A percentile compares a stretch with the other conserved stretches of the same genome.
phyloP scores from a whole-genome alignment of 495 filamentous ascomycete species.

The Thozetella sp. region DNA sequence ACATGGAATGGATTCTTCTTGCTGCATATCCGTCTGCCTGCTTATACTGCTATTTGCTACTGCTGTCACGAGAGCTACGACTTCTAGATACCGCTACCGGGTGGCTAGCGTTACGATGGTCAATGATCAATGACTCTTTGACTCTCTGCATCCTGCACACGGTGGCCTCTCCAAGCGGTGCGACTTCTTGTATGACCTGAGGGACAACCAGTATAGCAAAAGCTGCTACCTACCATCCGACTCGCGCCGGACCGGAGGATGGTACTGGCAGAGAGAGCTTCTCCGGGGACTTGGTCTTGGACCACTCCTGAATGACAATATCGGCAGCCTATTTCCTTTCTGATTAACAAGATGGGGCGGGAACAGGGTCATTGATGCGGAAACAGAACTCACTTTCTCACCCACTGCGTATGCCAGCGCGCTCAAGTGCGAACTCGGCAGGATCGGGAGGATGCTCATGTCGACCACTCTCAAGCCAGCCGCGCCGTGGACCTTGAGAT shows the following conservation, averaged over 20 bases:
- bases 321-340: constrained; percentile 45
- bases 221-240: too few species aligned
- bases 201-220: neutral
- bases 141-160: neutral
- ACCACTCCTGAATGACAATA: constrained; percentile 55
- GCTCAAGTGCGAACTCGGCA: constrained; percentile 24
- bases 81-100: constrained; percentile 1
- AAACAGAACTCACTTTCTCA: constrained; percentile 13
- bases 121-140: neutral
- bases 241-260: too few species aligned
- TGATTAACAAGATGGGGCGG: neutral
- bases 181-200: neutral
- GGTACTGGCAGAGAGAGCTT: too few species aligned
- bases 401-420: constrained; percentile 15
- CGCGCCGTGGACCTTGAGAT: constrained; percentile 54
- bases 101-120: neutral
- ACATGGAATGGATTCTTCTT: neutral
- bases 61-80: neutral
- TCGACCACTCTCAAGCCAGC: constrained; percentile 60
- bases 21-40: neutral
- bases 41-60: neutral
- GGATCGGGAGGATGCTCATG: constrained; percentile 61
- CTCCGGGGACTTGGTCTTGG: too few species aligned
- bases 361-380: neutral
- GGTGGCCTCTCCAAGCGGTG: neutral